Percentiles rank a stretch among this genome's conserved stretches.
phyloP scores from a whole-genome alignment of 768 basidiomycete species.

The Ramaria sp. region DNA sequence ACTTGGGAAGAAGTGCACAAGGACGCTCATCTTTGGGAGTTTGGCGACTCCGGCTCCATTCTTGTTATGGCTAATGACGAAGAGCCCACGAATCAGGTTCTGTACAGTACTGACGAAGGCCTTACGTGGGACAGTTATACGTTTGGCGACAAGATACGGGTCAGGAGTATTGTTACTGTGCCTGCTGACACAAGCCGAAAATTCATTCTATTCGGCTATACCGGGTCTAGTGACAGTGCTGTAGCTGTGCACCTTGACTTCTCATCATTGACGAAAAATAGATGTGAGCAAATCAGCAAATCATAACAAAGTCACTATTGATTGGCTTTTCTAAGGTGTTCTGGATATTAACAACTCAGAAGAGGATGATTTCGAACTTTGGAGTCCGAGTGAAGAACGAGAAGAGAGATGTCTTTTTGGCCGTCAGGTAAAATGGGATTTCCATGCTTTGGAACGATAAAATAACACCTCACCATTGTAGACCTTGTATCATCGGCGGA shows the following conservation, averaged over 20 bases:
- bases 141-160: constrained; percentile 68
- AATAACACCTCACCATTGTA: constrained; percentile 18
- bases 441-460: not conserved
- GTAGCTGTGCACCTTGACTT: constrained; percentile 88
- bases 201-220: constrained; percentile 75
- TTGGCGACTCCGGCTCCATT: constrained; percentile 93
- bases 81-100: constrained; percentile 76
- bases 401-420: constrained; percentile 86
- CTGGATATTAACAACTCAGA: constrained; percentile 60
- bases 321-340: constrained; percentile 41
- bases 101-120: constrained; percentile 89
- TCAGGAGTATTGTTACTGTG: constrained; percentile 75
- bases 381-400: constrained; percentile 91
- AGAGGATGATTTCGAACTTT: constrained; percentile 91
- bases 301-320: too few relatives aligned
- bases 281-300: constrained; percentile 56
- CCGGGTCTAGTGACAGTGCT: constrained; percentile 29
- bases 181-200: constrained; percentile 82
- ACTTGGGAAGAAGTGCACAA: constrained; percentile 99
- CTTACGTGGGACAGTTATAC: constrained; percentile 78
- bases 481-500: constrained; percentile 88
- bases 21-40: constrained; percentile 96
- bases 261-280: constrained; percentile 53
- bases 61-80: constrained; percentile 94
- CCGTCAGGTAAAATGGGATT: constrained; percentile 52